Evolutionary conservation across 805 yeast genomes (phyloP).

Genomic region (Maudiozyma saulgeensis): DNA sequence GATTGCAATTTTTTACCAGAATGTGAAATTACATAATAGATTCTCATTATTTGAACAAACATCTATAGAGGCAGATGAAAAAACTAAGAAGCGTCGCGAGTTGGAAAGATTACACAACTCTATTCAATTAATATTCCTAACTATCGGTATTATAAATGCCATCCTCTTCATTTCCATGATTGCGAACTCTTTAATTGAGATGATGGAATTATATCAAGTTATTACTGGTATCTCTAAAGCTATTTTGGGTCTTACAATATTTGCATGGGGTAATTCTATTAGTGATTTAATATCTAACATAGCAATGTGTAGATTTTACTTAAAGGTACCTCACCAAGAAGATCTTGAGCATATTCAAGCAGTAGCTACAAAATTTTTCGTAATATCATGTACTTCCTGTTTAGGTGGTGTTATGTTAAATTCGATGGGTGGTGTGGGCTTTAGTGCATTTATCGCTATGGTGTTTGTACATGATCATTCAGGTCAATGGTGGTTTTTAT

Average conservation of each 20-base stretch:
- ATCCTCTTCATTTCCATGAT: conserved; percentile 27
- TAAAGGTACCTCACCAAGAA: conserved; percentile 16
- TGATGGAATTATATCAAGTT: conserved; percentile 27
- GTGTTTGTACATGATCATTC: conserved; percentile 13
- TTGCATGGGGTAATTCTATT: conserved; percentile 88
- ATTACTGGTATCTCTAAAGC: conserved; percentile 55
- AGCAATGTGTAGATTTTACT: conserved; percentile 58
- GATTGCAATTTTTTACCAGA: conserved; percentile 9
- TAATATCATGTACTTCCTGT: conserved; percentile 89
- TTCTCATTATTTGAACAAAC: conserved; percentile 17
- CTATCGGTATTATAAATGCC: conserved; percentile 24
- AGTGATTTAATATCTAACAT: conserved; percentile 85
- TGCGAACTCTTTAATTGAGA: conserved; percentile 29
- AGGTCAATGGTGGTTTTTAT: conserved; percentile 17
- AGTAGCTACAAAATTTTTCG: conserved; percentile 54
- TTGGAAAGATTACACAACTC: conserved; percentile 12
- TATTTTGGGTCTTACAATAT: conserved; percentile 79
- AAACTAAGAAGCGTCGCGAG: conserved; percentile 10
- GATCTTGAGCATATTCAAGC: conserved; percentile 11
- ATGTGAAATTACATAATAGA: conserved; percentile 10
- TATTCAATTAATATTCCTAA: conserved; percentile 10
- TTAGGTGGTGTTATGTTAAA: conserved; percentile 87
- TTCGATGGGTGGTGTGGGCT: conserved; percentile 70
- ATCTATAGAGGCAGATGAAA: conserved; percentile 5
- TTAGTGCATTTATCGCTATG: conserved; percentile 51